Evolutionary conservation across 768 basidiomycete genomes (phyloP).

Genomic region (Lentinula guzmanii): DNA sequence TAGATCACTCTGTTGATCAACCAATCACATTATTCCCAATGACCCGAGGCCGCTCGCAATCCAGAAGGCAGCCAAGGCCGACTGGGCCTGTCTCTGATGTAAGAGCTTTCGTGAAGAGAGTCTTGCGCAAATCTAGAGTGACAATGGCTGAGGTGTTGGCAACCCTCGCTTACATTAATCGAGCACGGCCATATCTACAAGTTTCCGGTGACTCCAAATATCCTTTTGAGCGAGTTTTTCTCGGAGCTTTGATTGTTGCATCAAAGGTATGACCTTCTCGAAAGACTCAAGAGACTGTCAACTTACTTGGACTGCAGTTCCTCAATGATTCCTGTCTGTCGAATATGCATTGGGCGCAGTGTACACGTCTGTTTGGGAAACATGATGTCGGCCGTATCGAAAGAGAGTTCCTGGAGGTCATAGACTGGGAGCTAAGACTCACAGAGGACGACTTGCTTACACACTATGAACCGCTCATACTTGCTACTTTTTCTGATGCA

Average conservation of each 20-base stretch:
- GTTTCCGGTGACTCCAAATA: conserved; percentile 66
- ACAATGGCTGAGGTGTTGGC: conserved; percentile 62
- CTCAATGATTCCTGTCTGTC: conserved; percentile 85
- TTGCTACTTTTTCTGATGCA: neutral
- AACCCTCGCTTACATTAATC: conserved; percentile 69
- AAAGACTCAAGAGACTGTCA: neutral
- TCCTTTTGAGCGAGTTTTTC: conserved; percentile 87
- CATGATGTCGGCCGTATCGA: conserved; percentile 77
- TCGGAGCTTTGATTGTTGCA: conserved; percentile 81
- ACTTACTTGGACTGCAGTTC: conserved; percentile 39
- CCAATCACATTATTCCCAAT: conserved; percentile 34
- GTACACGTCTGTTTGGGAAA: conserved; percentile 76
- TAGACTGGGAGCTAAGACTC: conserved; percentile 68
- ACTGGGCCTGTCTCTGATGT: conserved; percentile 16
- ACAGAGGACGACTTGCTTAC: conserved; percentile 58
- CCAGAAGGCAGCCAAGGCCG: conserved; percentile 45
- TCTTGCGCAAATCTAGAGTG: conserved; percentile 69
- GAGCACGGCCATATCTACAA: conserved; percentile 72
- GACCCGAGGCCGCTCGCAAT: conserved; percentile 39
- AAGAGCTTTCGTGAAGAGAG: conserved; percentile 56
- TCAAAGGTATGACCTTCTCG: conserved; percentile 53
- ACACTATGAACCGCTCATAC: conserved; percentile 23
- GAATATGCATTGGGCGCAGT: conserved; percentile 84
- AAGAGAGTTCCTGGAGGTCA: conserved; percentile 75
- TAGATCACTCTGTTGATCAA: conserved; percentile 46